Conservation (phyloP, 108 stramenopile genomes). For the Fragilaria crotonensis region DNA sequence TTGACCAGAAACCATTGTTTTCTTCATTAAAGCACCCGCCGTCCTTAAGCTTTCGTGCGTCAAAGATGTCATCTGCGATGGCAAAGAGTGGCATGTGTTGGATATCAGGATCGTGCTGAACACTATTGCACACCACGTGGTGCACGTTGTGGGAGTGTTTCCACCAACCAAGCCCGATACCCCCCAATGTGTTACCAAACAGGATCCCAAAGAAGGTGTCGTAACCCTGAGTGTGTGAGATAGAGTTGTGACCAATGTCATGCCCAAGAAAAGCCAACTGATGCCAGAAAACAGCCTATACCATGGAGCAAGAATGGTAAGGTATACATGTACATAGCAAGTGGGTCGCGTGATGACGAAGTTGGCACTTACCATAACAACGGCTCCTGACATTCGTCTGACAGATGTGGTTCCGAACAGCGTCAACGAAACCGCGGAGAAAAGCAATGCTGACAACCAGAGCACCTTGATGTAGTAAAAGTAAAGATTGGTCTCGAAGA, state of each 20-base stretch:
- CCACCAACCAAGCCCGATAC: slow-evolving; percentile 88
- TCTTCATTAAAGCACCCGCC: background rate
- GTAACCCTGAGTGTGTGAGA: slow-evolving; percentile 52
- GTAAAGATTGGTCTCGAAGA: slow-evolving; percentile 24
- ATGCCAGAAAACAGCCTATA: slow-evolving; percentile 67
- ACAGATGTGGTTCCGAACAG: background rate
- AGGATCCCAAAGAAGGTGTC: slow-evolving; percentile 46
- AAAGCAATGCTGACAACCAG: slow-evolving; percentile 14
- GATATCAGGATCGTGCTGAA: slow-evolving; percentile 92
- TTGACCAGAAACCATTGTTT: slow-evolving; percentile 40
- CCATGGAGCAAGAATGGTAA: slow-evolving; percentile 26
- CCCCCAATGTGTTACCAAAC: slow-evolving; percentile 47
- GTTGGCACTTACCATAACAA: slow-evolving; percentile 7
- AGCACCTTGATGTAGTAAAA: slow-evolving; percentile 21
- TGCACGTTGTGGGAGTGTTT: slow-evolving; percentile 89
- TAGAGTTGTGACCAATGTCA: slow-evolving; percentile 76
- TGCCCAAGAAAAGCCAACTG: slow-evolving; percentile 89
- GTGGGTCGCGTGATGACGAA: background rate
- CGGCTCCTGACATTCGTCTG: slow-evolving; percentile 13
- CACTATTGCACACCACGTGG: slow-evolving; percentile 81
- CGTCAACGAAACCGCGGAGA: slow-evolving; percentile 5
- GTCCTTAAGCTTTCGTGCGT: slow-evolving; percentile 16
- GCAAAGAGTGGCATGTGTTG: slow-evolving; percentile 89
- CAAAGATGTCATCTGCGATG: slow-evolving; percentile 58
- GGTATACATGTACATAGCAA: background rate